phyloP scores from a whole-genome alignment of 129 eudicot genomes.

The Artemisia tridentata region DNA sequence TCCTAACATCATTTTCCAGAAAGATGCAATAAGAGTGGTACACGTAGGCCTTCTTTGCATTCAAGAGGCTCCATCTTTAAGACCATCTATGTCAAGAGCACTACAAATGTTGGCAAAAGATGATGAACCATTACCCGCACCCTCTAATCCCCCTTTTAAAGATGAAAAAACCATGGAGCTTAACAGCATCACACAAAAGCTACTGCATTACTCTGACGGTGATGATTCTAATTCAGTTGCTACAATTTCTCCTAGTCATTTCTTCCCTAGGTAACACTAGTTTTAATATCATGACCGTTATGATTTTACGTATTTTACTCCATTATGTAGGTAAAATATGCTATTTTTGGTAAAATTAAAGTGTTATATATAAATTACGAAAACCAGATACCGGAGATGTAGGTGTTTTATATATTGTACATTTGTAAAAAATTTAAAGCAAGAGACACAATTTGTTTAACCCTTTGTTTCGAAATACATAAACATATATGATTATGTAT shows the following conservation, averaged over 20 bases:
- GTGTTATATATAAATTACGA: slow-evolving; percentile 6
- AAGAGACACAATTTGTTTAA: background rate
- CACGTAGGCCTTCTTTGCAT: slow-evolving; percentile 81
- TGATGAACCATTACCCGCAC: slow-evolving; percentile 54
- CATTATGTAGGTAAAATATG: background rate
- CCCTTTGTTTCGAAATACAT: background rate
- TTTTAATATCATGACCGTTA: no score
- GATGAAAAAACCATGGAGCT: slow-evolving; percentile 67
- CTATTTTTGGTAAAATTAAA: slow-evolving; percentile 1
- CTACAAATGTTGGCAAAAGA: slow-evolving; percentile 60
- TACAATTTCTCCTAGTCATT: slow-evolving; percentile 44
- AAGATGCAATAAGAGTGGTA: slow-evolving; percentile 45
- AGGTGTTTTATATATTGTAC: background rate
- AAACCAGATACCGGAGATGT: background rate
- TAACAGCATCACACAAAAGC: slow-evolving; percentile 35
- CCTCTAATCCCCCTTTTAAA: slow-evolving; percentile 68
- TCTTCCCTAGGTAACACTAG: slow-evolving; percentile 47
- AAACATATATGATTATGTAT: no score
- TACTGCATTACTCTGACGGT: slow-evolving; percentile 11
- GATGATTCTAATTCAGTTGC: slow-evolving; percentile 50
- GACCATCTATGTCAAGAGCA: slow-evolving; percentile 71
- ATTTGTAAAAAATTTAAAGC: no score
- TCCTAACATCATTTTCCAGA: slow-evolving; percentile 27
- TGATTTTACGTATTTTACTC: background rate
- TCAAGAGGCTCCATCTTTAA: slow-evolving; percentile 63